phyloP scores from a whole-genome alignment of 257 asterid species.

The Nicotiana obtusifolia region DNA sequence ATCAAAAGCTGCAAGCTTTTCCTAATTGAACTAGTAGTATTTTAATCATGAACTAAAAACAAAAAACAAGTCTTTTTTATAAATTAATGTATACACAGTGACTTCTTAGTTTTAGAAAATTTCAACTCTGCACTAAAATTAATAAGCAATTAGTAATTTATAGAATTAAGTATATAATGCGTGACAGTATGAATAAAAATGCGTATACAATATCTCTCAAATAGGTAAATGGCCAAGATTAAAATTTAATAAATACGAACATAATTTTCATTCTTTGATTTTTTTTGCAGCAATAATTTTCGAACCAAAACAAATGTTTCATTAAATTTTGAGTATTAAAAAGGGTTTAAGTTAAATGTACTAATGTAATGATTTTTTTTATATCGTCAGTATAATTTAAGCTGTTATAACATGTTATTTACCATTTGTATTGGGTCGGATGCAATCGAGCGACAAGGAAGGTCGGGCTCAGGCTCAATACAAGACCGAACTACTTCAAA shows the following conservation, averaged over 20 bases:
- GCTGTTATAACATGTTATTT: too few species aligned
- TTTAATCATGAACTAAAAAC: background rate
- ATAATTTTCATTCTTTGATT: background rate
- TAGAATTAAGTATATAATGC: background rate
- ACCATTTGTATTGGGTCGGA: too few species aligned
- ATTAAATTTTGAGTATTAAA: too few species aligned
- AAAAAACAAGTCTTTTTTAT: background rate
- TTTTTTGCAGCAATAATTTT: too few species aligned
- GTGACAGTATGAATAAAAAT: background rate
- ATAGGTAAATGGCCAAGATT: background rate
- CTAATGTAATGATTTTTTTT: too few species aligned
- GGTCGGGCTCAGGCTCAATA: too few species aligned
- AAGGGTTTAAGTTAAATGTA: too few species aligned
- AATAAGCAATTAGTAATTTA: background rate
- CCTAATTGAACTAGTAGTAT: background rate
- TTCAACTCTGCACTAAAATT: background rate
- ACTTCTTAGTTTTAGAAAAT: background rate
- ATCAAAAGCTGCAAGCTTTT: background rate
- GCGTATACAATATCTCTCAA: background rate
- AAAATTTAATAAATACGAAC: background rate
- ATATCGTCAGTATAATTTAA: too few species aligned
- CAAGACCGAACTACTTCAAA: too few species aligned
- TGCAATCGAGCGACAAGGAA: too few species aligned
- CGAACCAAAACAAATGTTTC: background rate
- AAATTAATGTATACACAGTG: background rate